Evolutionary conservation across 495 filamentous ascomycete genomes (phyloP).

Genomic region (Cercophora sp.): DNA sequence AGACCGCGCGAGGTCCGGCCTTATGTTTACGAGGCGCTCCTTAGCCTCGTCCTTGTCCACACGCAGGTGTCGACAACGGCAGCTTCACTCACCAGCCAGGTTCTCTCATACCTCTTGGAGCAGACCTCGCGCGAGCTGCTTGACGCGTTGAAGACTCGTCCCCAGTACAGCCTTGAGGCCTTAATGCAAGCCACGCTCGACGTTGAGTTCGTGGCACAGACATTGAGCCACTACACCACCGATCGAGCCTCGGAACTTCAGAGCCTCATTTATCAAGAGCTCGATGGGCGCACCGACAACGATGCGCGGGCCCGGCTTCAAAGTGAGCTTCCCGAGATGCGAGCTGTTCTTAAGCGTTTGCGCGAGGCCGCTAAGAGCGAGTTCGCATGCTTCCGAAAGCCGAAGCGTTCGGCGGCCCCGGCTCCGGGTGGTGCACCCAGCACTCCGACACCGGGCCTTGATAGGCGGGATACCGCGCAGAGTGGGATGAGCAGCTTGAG

Average conservation of each 20-base stretch:
- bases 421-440: not conserved
- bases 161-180: constrained; percentile 66
- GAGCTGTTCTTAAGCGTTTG: constrained; percentile 73
- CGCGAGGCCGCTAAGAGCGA: constrained; percentile 78
- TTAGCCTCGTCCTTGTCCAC: constrained; percentile 82
- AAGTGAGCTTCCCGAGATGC: constrained; percentile 84
- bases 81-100: constrained; percentile 61
- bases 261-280: constrained; percentile 80
- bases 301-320: constrained; percentile 75
- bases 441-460: not conserved
- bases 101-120: constrained; percentile 78
- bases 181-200: constrained; percentile 97
- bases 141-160: constrained; percentile 61
- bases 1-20: constrained; percentile 73
- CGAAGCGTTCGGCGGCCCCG: constrained; percentile 21
- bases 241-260: constrained; percentile 75
- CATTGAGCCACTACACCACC: constrained; percentile 78
- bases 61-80: constrained; percentile 85
- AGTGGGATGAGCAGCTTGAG: constrained; percentile 16
- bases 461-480: constrained; percentile 24
- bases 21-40: constrained; percentile 83
- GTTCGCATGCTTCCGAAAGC: constrained; percentile 75
- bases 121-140: constrained; percentile 67
- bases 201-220: constrained; percentile 94
- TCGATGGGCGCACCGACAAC: constrained; percentile 82